phyloP scores from a whole-genome alignment of 2,329 filamentous ascomycete species.

The Leptographium lundbergii region DNA sequence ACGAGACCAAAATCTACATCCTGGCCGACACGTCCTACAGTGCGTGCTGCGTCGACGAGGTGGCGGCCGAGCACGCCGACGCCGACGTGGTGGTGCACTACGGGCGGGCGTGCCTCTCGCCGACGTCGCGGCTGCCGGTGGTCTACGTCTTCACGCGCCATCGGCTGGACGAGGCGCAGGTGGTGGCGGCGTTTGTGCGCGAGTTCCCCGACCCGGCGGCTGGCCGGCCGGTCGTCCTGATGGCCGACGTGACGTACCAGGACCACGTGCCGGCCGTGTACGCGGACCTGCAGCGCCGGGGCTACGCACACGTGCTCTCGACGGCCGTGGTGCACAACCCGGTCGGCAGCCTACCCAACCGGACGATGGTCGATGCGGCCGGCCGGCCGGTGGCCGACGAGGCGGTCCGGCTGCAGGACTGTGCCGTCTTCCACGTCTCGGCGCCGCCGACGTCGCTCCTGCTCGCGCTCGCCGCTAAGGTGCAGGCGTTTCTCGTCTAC shows the following conservation, averaged over 20 bases:
- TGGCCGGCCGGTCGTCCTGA: conserved; percentile 53
- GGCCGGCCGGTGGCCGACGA: conserved; percentile 20
- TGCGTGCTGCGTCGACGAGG: conserved; percentile 92
- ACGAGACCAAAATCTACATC: conserved; percentile 52
- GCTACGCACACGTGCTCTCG: conserved; percentile 58
- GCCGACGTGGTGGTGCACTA: conserved; percentile 93
- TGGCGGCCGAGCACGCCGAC: conserved; percentile 85
- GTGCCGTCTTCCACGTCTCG: conserved; percentile 71
- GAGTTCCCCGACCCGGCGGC: conserved; percentile 50
- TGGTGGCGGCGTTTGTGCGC: conserved; percentile 47
- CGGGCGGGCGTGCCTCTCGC: conserved; percentile 81
- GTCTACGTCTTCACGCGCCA: conserved; percentile 81
- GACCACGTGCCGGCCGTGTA: conserved; percentile 55
- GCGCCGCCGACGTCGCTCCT: conserved; percentile 71
- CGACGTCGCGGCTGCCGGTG: conserved; percentile 74
- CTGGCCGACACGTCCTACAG: conserved; percentile 94
- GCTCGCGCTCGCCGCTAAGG: conserved; percentile 73
- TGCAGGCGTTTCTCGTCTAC: conserved; percentile 67
- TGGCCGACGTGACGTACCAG: conserved; percentile 82
- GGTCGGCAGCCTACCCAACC: conserved; percentile 70
- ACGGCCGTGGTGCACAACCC: conserved; percentile 70
- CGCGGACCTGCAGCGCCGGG: conserved; percentile 38
- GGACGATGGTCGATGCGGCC: conserved; percentile 38
- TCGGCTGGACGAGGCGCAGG: conserved; percentile 47
- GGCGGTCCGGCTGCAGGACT: conserved; percentile 42